Conservation (phyloP, 768 basidiomycete species). For the Kwoniella dejecticola region DNA sequence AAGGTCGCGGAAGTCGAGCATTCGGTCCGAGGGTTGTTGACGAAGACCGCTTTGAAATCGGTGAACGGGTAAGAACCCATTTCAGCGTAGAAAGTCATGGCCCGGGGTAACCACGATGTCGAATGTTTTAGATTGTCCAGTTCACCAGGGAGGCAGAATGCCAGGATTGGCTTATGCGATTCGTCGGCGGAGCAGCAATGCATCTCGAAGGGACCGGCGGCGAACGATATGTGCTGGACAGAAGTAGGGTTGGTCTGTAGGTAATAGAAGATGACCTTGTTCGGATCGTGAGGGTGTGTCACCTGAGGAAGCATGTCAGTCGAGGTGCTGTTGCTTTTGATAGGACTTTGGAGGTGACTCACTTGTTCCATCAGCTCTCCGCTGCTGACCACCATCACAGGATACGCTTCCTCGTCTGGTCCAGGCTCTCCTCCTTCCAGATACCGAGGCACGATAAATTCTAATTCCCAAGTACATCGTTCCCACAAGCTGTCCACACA, state of each 20-base stretch:
- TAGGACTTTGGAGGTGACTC: constrained; percentile 15
- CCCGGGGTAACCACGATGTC: constrained; percentile 74
- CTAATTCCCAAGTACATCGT: constrained; percentile 97
- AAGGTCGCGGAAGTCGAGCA: constrained; percentile 84
- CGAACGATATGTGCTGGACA: constrained; percentile 94
- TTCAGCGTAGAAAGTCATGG: constrained; percentile 87
- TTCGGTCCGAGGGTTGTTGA: constrained; percentile 79
- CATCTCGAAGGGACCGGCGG: constrained; percentile 90
- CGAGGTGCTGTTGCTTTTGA: not conserved
- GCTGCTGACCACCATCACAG: constrained; percentile 87
- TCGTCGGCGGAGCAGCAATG: constrained; percentile 62
- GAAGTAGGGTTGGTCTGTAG: constrained; percentile 82
- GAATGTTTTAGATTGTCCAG: constrained; percentile 71
- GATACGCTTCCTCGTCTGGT: constrained; percentile 57
- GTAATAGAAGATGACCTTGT: constrained; percentile 92
- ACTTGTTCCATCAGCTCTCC: constrained; percentile 95
- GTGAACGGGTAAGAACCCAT: constrained; percentile 92
- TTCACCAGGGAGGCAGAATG: constrained; percentile 88
- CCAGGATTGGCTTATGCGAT: constrained; percentile 65
- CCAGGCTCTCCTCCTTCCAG: constrained; percentile 60
- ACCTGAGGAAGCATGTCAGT: constrained; percentile 61
- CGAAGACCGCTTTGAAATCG: constrained; percentile 91
- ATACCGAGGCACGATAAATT: constrained; percentile 78
- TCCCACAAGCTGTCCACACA: constrained; percentile 94
- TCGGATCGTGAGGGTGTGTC: constrained; percentile 87